Base-by-base conservation (phyloP, 176 grass and related monocot species). In the Metroxylon sagu region DNA sequence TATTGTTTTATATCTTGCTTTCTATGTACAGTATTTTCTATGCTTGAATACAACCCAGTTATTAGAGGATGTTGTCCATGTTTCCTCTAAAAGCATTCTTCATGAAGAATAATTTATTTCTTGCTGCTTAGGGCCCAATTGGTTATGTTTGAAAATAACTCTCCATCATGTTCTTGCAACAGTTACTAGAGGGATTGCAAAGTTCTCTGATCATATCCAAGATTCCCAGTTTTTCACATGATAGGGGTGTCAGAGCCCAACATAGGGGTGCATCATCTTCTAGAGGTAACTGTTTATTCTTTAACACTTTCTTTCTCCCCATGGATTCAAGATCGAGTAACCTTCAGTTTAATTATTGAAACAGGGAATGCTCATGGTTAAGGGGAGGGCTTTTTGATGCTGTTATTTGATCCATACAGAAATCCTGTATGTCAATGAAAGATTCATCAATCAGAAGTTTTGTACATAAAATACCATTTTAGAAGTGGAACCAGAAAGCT, bases 121-220 rank as follows among this genome's bases (percentile, higher is more conserved):
- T 43, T 43, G 35, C 7, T 54, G 26, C 6, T 16, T 73, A 74
- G 6, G 16, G 51, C 19, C 49, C 31, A 31, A 21, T 15, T 35
- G 2, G 8, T 10, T 43, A 43, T 3, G 8, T 10, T 43, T 43
- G 12, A 43, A 12, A 14, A 12, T 43, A 43, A 43, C 8, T 12
- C 7, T 43, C 3, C 12, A 43, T 43, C 1, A 43, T 43, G 35
- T 43, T 43, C 35, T 12, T 43, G 35, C 5, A 43, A 55, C 69
- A 99, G 94, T 81, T 99, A 70, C 53, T 99, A 3, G 94, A 99
- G 70, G 94, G 94, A 25, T 63, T 99, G 66, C 94, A 99, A 66
- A 99, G 94, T 79, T 89, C 94, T 60, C 82, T 99, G 61, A 66
- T 84, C 35, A 56, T 86, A 64, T 73, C 94, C 50, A 99, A 99